Conservation (phyloP, 495 filamentous ascomycete species). For the Lophiostoma macrostomum region DNA sequence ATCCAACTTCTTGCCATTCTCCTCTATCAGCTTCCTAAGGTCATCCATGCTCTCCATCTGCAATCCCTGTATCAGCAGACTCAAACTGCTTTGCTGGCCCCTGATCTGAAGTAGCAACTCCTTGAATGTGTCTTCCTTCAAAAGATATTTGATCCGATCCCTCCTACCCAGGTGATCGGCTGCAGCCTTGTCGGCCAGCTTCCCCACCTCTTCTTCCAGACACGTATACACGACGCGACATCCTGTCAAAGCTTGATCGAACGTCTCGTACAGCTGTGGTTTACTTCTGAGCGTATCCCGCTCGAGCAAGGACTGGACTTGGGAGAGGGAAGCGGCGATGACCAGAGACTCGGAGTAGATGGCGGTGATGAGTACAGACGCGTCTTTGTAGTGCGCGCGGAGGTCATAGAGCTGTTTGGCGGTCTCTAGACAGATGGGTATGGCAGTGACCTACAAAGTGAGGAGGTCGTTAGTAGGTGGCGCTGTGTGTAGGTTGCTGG, state of each 20-base stretch:
- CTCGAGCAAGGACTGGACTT: constrained; percentile 18
- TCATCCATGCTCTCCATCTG: constrained; percentile 29
- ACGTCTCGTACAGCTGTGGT: constrained; percentile 10
- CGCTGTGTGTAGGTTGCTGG: too few relatives aligned
- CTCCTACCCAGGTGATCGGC: neutral
- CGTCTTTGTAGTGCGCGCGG: constrained; percentile 6
- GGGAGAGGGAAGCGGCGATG: constrained; percentile 19
- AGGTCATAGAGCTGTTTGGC: constrained; percentile 22
- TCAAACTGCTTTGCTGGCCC: constrained; percentile 20
- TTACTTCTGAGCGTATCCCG: constrained; percentile 11
- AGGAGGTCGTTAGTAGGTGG: neutral
- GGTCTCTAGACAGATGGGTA: constrained; percentile 9
- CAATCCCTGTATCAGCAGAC: constrained; percentile 21
- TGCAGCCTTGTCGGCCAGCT: neutral
- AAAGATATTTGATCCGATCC: constrained; percentile 17
- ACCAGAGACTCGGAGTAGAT: constrained; percentile 29
- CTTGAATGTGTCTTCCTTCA: constrained; percentile 28
- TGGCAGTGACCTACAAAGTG: constrained; percentile 2
- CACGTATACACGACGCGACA: constrained; percentile 15
- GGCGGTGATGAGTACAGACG: constrained; percentile 14
- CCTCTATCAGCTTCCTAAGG: constrained; percentile 12
- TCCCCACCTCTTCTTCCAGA: constrained; percentile 12
- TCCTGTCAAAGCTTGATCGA: constrained; percentile 16
- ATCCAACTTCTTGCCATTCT: constrained; percentile 16
- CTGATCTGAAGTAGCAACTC: constrained; percentile 30